Percentiles rank a stretch among this genome's conserved stretches.
phyloP scores from a whole-genome alignment of 306 rosid species.

The Cicer arietinum region DNA sequence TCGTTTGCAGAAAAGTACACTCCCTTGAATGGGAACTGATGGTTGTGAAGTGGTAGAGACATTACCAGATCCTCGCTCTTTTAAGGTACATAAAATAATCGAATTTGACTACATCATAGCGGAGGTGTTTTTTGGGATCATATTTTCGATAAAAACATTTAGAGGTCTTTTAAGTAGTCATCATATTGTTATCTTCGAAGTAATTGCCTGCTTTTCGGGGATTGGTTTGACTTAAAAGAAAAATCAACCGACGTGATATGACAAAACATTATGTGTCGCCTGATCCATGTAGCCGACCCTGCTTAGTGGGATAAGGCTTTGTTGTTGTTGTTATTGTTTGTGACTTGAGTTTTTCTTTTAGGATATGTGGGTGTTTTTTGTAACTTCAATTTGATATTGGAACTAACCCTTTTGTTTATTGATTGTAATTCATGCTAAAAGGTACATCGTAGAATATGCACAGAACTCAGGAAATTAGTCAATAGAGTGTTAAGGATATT shows the following conservation, averaged over 20 bases:
- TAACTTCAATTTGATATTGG: conserved; percentile 30
- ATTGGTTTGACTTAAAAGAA: conserved; percentile 19
- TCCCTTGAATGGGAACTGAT: conserved; percentile 77
- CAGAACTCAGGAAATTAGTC: conserved; percentile 61
- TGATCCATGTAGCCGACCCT: too few relatives aligned
- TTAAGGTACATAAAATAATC: conserved; percentile 60
- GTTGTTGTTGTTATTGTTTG: too few relatives aligned
- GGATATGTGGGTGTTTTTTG: conserved; percentile 14
- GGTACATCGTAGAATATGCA: conserved; percentile 77
- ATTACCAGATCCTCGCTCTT: conserved; percentile 49
- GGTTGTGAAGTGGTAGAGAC: conserved; percentile 51
- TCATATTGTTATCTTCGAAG: conserved; percentile 4
- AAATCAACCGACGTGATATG: background rate
- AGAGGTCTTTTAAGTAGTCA: conserved; percentile 15
- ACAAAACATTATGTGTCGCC: too few relatives aligned
- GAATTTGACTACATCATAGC: conserved; percentile 7
- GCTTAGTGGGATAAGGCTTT: too few relatives aligned
- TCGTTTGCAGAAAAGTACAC: conserved; percentile 50
- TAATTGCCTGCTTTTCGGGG: background rate
- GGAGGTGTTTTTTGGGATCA: conserved; percentile 28
- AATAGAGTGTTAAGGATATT: conserved; percentile 59
- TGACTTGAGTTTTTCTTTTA: conserved; percentile 13
- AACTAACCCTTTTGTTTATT: conserved; percentile 35
- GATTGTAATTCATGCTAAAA: conserved; percentile 48
- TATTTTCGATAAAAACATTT: background rate